Percentiles rank a stretch among this genome's conserved stretches.
Conservation (phyloP, 2,329 filamentous ascomycete genomes). For the Grosmannia penicillata region DNA sequence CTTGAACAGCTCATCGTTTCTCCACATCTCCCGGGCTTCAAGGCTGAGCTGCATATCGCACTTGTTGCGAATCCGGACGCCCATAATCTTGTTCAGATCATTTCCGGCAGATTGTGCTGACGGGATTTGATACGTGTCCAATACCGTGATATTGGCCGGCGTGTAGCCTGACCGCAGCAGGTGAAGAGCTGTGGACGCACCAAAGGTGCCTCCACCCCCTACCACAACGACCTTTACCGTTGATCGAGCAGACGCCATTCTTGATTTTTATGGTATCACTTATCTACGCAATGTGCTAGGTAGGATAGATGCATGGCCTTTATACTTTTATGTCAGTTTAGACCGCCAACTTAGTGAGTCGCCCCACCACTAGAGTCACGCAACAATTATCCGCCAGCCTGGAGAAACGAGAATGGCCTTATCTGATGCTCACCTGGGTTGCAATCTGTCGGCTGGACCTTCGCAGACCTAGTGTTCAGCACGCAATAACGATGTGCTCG, state of each 20-base stretch:
- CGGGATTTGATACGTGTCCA: slow-evolving; percentile 29
- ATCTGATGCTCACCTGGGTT: too few relatives aligned
- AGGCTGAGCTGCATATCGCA: slow-evolving; percentile 18
- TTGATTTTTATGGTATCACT: too few relatives aligned
- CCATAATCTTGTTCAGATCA: slow-evolving; percentile 33
- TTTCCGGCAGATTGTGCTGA: slow-evolving; percentile 30
- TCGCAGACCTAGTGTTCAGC: too few relatives aligned
- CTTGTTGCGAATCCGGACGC: slow-evolving; percentile 18
- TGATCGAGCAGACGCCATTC: background rate
- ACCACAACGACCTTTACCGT: slow-evolving; percentile 3
- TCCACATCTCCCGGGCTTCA: slow-evolving; percentile 24
- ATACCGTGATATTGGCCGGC: slow-evolving; percentile 26
- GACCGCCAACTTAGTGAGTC: too few relatives aligned
- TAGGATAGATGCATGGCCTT: too few relatives aligned
- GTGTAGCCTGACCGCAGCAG: slow-evolving; percentile 26
- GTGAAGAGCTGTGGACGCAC: slow-evolving; percentile 30
- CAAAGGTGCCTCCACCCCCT: slow-evolving; percentile 13
- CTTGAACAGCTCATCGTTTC: slow-evolving; percentile 29
- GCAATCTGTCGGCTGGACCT: slow-evolving; percentile 1
- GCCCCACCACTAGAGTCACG: too few relatives aligned
- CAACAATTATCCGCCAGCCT: too few relatives aligned
- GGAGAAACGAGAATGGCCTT: too few relatives aligned
- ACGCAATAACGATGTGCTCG: too few relatives aligned
- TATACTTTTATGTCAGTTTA: too few relatives aligned
- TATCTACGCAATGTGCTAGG: too few relatives aligned